Evolutionary conservation across 2,329 filamentous ascomycete species (phyloP), one percentile per base, ranked within the genome.

Genomic region (Dothideomycetes sp.): DNA sequence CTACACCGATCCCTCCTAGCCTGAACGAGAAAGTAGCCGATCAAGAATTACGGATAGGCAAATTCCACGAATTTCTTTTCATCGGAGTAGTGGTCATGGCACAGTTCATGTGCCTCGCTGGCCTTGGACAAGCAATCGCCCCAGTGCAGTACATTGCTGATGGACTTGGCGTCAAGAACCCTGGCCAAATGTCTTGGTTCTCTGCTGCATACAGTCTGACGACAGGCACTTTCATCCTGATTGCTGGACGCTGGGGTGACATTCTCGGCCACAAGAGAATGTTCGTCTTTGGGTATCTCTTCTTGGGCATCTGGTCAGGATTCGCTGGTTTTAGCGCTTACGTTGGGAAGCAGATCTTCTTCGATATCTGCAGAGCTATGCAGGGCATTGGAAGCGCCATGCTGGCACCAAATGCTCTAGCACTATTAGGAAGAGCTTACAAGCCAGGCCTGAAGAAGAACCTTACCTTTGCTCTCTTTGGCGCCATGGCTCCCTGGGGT

Each of bases 61-160:
- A 39, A 3, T 37, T 49, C 14, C 51, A 52, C 40, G 52, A 54
- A 16, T 36, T 46, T 5, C 31, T 50, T 4, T 51, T 55, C 37
- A 41, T 53, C 8, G 47, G 45, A 11, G 47, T 51, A 3, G 45
- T 50, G n/a, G 44, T 52, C 12, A 45, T 52, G 41, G 51, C 52
- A 4, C 50, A 55, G 32, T 52, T 52, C 40, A 49, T 55, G 45
- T 46, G 44, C 14, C 44, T 52, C 11, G 51, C 50, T 12, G 52
- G 50, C 15, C 41, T 53, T 4, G 52, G 47, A 2, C 52, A 55
- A 42, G 45, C 47, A 5, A 49, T 68, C 9, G 58, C 59, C 5
- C 60, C 62, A 2, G 53, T 69, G 17, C 60, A 67, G 34, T 55
- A 66, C 38, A 71, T 73, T 45, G 66, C 59, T 12, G 45, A 55